Percentiles rank a stretch among this genome's conserved stretches.
Evolutionary conservation across 2,329 filamentous ascomycete species (phyloP).

Genomic region (Bertia moriformis): DNA sequence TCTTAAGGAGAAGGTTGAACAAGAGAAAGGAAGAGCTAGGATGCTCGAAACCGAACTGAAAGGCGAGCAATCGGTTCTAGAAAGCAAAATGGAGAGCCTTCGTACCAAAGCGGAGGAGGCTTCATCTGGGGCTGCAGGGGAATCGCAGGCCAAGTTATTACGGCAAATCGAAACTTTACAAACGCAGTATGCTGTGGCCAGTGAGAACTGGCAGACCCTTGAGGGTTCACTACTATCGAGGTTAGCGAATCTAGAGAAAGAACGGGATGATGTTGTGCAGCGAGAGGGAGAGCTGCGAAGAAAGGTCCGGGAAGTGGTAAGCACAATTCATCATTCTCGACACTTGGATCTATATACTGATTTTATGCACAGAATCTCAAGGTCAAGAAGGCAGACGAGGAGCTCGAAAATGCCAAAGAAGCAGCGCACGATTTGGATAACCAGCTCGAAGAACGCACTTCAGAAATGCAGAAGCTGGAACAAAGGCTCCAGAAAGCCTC

Average conservation of each 20-base stretch:
- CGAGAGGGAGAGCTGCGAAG: slow-evolving; percentile 77
- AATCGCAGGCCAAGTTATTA: slow-evolving; percentile 76
- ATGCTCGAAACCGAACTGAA: slow-evolving; percentile 64
- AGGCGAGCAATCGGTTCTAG: slow-evolving; percentile 62
- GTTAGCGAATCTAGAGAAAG: slow-evolving; percentile 67
- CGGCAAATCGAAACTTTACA: slow-evolving; percentile 91
- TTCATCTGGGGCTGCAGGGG: slow-evolving; percentile 66
- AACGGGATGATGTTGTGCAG: slow-evolving; percentile 71
- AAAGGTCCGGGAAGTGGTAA: slow-evolving; percentile 74
- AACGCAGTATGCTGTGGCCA: slow-evolving; percentile 84
- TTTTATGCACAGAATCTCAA: slow-evolving; percentile 42
- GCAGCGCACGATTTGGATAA: slow-evolving; percentile 6
- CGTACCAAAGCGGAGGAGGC: slow-evolving; percentile 77
- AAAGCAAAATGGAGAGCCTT: slow-evolving; percentile 80
- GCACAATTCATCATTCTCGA: too few species aligned
- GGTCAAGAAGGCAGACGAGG: slow-evolving; percentile 62
- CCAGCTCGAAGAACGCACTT: slow-evolving; percentile 27
- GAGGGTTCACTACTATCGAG: slow-evolving; percentile 72
- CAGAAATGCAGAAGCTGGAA: slow-evolving; percentile 25
- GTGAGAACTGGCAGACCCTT: slow-evolving; percentile 95
- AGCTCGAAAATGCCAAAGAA: slow-evolving; percentile 53
- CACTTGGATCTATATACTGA: too few species aligned
- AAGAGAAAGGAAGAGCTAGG: slow-evolving; percentile 55
- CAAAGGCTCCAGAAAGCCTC: slow-evolving; percentile 23
- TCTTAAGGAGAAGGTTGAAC: slow-evolving; percentile 57